These are phyloP conservation scores for Saturnispora silvae DNA, from an alignment of 805 yeast genomes.

Conservation along the genomic window DNA sequence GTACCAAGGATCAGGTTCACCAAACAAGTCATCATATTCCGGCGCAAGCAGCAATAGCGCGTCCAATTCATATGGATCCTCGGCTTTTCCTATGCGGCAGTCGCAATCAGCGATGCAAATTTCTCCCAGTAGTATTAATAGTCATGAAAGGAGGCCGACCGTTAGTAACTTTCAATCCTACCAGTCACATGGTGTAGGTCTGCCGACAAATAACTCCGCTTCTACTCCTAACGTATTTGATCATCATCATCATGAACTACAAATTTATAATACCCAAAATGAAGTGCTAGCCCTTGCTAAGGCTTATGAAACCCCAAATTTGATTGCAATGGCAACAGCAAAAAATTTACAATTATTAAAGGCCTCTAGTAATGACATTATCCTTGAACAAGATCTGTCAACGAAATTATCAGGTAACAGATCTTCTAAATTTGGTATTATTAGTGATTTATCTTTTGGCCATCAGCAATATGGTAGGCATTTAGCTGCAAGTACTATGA, in stretches of 20 bases:
- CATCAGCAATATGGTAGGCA: slow-evolving; percentile 28
- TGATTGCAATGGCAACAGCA: slow-evolving; percentile 34
- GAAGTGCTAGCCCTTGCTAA: slow-evolving; percentile 28
- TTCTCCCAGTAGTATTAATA: slow-evolving; percentile 1
- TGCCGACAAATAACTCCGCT: too few relatives aligned
- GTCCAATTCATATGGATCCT: not conserved
- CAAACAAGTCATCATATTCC: slow-evolving; percentile 6
- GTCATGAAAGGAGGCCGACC: not conserved
- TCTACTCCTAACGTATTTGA: too few relatives aligned
- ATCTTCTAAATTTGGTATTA: slow-evolving; percentile 29
- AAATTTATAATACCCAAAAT: slow-evolving; percentile 22
- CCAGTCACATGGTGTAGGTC: too few relatives aligned
- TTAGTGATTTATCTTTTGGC: slow-evolving; percentile 36
- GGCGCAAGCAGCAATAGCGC: slow-evolving; percentile 1
- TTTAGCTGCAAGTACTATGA: slow-evolving; percentile 35
- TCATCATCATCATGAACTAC: too few relatives aligned
- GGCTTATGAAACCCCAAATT: slow-evolving; percentile 25
- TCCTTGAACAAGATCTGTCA: slow-evolving; percentile 28
- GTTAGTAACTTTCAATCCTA: not conserved
- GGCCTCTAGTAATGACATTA: slow-evolving; percentile 24
- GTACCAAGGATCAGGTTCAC: slow-evolving; percentile 1
- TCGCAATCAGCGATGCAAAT: slow-evolving; percentile 9
- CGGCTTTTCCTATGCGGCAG: slow-evolving; percentile 10
- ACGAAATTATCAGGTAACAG: slow-evolving; percentile 20
- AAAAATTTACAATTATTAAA: slow-evolving; percentile 30